Evolutionary conservation across 495 filamentous ascomycete species (phyloP).

Genomic region (Lasiosphaeria hispida): DNA sequence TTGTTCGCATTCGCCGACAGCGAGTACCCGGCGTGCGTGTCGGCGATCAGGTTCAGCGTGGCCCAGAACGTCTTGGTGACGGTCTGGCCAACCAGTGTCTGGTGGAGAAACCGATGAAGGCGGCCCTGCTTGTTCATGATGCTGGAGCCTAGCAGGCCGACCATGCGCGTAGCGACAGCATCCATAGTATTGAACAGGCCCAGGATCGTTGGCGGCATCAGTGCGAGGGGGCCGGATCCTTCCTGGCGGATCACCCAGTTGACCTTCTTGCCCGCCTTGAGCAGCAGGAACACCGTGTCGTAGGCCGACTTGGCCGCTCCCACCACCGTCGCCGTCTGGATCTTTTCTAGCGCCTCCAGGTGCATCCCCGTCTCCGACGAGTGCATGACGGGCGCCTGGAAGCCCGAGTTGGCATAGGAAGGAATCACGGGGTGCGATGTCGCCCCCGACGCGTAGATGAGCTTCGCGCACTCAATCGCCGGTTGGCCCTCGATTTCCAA

Average conservation of each 20-base stretch:
- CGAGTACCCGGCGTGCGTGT: too few species aligned
- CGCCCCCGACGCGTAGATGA: conserved; percentile 46
- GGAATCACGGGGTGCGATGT: conserved; percentile 43
- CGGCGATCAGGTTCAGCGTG: too few species aligned
- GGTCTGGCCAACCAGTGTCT: conserved; percentile 15
- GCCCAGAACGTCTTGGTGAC: too few species aligned
- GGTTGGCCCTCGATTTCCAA: conserved; percentile 20
- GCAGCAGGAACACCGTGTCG: conserved; percentile 43
- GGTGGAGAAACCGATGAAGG: conserved; percentile 25
- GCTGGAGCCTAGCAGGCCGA: conserved; percentile 27
- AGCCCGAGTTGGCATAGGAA: conserved; percentile 27
- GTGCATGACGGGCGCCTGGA: conserved; percentile 23
- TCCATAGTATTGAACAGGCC: conserved; percentile 28
- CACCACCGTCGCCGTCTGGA: conserved; percentile 38
- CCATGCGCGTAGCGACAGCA: conserved; percentile 24
- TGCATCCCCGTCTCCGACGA: conserved; percentile 17
- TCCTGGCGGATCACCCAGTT: conserved; percentile 44
- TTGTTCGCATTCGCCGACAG: too few species aligned
- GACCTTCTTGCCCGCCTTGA: conserved; percentile 43
- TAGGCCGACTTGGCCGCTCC: conserved; percentile 49
- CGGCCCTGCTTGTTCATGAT: conserved; percentile 30
- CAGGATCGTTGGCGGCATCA: conserved; percentile 33
- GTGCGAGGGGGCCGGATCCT: conserved; percentile 36
- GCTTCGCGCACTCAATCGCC: conserved; percentile 31
- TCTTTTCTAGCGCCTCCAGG: conserved; percentile 14